Evolutionary conservation across 148 eudicot genomes (phyloP).

Genomic region (Nepenthes gracilis): DNA sequence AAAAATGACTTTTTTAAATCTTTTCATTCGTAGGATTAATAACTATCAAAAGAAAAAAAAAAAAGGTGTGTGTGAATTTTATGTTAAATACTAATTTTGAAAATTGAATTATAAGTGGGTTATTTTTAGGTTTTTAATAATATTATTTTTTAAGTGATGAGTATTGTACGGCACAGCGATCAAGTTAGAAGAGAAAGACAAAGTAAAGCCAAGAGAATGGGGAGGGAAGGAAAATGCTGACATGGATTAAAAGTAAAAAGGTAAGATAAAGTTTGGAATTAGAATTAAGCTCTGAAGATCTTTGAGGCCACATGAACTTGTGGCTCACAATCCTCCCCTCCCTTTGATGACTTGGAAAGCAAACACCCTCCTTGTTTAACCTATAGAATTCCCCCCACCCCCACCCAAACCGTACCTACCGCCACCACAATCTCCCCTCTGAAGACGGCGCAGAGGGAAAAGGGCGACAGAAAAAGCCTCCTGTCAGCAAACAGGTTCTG

Average conservation of each 20-base stretch:
- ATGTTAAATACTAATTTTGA: too few species aligned
- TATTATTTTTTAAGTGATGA: too few species aligned
- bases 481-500: not conserved
- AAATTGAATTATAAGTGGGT: too few species aligned
- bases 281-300: conserved; percentile 20
- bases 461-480: not conserved
- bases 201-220: not conserved
- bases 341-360: conserved; percentile 41
- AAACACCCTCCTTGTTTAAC: conserved; percentile 12
- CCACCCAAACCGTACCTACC: not conserved
- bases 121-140: too few species aligned
- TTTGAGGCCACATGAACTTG: conserved; percentile 40
- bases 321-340: conserved; percentile 40
- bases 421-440: not conserved
- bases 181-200: not conserved
- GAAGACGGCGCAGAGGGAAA: not conserved
- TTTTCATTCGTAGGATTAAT: too few species aligned
- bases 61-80: too few species aligned
- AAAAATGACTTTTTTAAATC: too few species aligned
- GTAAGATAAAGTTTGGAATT: conserved; percentile 5
- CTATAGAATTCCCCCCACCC: conserved; percentile 8
- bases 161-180: too few species aligned
- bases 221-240: conserved; percentile 17
- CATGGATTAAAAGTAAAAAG: conserved; percentile 18
- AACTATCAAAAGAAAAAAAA: too few species aligned